Evolutionary conservation across 176 grass and related monocot genomes (phyloP), one percentile per base, ranked within the genome.

Genomic region (Oryza nivara): DNA sequence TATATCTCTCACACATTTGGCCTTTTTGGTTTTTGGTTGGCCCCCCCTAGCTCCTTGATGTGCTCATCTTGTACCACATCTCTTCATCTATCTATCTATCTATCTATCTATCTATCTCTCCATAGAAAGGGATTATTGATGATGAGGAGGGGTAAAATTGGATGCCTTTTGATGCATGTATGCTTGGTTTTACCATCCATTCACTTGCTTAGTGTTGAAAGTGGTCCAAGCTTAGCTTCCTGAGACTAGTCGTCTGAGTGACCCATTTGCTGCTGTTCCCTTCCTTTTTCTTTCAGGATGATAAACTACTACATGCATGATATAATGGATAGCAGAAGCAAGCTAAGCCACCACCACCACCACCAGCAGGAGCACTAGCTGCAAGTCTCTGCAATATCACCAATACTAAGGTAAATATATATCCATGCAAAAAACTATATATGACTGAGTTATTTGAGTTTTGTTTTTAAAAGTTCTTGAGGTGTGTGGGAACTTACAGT

Each of bases 1-100:
- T 79, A 26, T 58, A 10, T 7, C 8, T 48, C 72, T 13, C 61
- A 68, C 73, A n/a, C 65, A 60, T 61, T 10, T 70, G 48, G 0
- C 19, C 65, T 34, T 77, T 70, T 85, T 35, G 72, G 63, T 56
- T 85, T 19, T n/a, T 58, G 16, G 45, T 34, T 76, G 73, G 0
- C 26, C 68, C 68, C 79, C 35, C 30, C 30, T 30, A 30, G 30
- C 30, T 9, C 48, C 66, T 10, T 48, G 20, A n/a, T 23, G 58
- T 63, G 58, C n/a, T 58, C 52, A 63, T 23, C 58, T 23, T n/a
- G 20, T 63, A 23, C 9, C n/a, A 23, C n/a, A n/a, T 63, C 20
- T 63, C 58, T 63, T 58, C 40, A 41, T 61, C 1, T 38, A 22
- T n/a, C 65, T 22, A 22, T n/a, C 65, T 22, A 41, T 61, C 1